Evolutionary conservation across 2,329 filamentous ascomycete genomes (phyloP), one percentile per base, ranked within the genome.

Genomic region (Aspergillaceae sp.): DNA sequence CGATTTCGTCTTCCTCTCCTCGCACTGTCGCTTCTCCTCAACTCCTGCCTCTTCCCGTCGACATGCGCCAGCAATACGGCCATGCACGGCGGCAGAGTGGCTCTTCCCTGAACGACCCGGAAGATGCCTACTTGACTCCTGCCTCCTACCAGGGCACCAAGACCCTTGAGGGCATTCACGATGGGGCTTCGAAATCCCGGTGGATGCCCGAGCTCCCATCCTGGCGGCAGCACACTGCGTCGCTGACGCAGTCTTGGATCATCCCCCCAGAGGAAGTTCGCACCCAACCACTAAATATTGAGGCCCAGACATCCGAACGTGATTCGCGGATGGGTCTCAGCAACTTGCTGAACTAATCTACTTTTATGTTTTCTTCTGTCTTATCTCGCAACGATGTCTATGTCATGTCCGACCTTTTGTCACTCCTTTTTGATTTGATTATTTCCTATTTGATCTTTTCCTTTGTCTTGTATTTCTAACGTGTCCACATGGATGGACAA

Each of bases 1-100:
- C 82, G 1, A 74, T 77, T 46, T 78, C 79, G 60, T 81, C 80
- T 3, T 75, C 75, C 29, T 83, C 82, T 7, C 78, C 80, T 10
- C 69, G 59, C 59, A 69, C 60, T 52, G 48, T 66, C 42, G 61
- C 65, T 36, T 72, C 69, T 3, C 68, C 70, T 11, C 65, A 69
- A 42, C 56, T 68, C 5, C 58, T 67, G 46, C 63, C 66, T 6
- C 57, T 65, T 7, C 67, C 68, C 1, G 60, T 73, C 35, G 69
- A 71, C 46, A 59, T 76, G n/a, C 72, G 74, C 29, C 54, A 62
- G 29, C 60, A 59, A 33, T 64, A 67, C 37, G 51, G 54, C 44
- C 63, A 66, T 29, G 48, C 56, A 30, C 62, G 62, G 30, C 56
- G 64, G 32, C 61, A 60, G 11, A 68, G 62, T 32, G 49, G 56